Evolutionary conservation across 208 protist genomes (phyloP).

Genomic region (Hexamita inflata): DNA sequence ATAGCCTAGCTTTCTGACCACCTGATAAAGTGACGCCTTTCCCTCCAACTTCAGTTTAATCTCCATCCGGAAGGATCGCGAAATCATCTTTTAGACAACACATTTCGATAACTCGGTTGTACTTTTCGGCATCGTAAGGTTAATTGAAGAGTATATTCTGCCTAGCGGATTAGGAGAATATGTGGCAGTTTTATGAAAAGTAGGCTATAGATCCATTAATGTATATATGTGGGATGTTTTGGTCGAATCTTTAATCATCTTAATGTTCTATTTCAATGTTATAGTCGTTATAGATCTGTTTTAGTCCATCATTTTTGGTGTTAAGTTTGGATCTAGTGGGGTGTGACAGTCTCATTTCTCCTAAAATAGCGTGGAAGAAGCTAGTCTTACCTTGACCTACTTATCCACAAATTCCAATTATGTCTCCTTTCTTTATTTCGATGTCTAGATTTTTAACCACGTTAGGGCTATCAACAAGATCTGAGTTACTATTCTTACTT

Average conservation of each 20-base stretch:
- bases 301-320: neutral
- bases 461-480: neutral
- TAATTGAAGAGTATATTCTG: slow-evolving; percentile 48
- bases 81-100: slow-evolving; percentile 40
- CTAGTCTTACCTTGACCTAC: slow-evolving; percentile 44
- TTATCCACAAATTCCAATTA: slow-evolving; percentile 37
- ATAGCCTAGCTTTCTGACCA: slow-evolving; percentile 56
- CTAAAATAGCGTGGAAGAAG: slow-evolving; percentile 41
- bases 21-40: slow-evolving; percentile 62
- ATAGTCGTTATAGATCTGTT: no score
- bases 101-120: slow-evolving; percentile 27
- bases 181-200: slow-evolving; percentile 35
- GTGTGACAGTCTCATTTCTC: slow-evolving; percentile 26
- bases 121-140: slow-evolving; percentile 31
- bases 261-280: neutral
- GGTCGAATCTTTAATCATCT: neutral
- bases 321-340: neutral
- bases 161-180: slow-evolving; percentile 38
- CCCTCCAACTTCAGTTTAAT: slow-evolving; percentile 56
- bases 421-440: slow-evolving; percentile 20
- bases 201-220: slow-evolving; percentile 33
- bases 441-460: slow-evolving; percentile 33
- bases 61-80: slow-evolving; percentile 20
- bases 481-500: neutral
- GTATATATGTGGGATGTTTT: neutral